These are phyloP conservation scores for Neckera pumila DNA, from an alignment of 225 moss, liverwort and hornwort genomes.

Conservation along the genomic window DNA sequence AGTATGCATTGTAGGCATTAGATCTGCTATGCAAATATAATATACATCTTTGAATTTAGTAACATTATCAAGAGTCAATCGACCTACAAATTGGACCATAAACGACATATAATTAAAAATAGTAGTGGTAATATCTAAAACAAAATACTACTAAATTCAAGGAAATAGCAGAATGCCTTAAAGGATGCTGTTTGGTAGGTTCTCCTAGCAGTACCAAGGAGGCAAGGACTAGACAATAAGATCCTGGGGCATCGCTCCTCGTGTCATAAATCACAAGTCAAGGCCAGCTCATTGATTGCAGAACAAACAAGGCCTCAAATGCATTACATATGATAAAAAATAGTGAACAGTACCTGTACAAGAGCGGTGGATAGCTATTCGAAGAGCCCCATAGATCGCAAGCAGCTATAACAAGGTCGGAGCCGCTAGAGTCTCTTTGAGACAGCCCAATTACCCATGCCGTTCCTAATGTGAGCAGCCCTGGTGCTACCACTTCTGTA, in stretches of 20 bases:
- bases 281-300: background rate
- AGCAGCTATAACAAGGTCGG: conserved; percentile 58
- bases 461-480: conserved; percentile 67
- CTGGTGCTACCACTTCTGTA: conserved; percentile 22
- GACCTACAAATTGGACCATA: background rate
- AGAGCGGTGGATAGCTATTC: conserved; percentile 47
- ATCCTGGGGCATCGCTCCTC: background rate
- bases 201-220: background rate
- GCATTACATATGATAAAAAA: background rate
- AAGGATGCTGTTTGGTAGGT: background rate
- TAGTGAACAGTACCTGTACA: conserved; percentile 59
- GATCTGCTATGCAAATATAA: background rate
- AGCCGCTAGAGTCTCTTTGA: conserved; percentile 48
- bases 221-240: background rate
- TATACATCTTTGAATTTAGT: background rate
- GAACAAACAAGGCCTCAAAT: background rate
- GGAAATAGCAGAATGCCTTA: background rate
- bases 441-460: conserved; percentile 82
- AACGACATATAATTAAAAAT: background rate
- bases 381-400: conserved; percentile 54
- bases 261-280: background rate
- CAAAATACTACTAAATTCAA: background rate
- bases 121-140: background rate
- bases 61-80: background rate
- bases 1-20: background rate